Evolutionary conservation across 495 filamentous ascomycete species (phyloP), one percentile per base, ranked within the genome.

Genomic region (Aspergillus funiculosus): DNA sequence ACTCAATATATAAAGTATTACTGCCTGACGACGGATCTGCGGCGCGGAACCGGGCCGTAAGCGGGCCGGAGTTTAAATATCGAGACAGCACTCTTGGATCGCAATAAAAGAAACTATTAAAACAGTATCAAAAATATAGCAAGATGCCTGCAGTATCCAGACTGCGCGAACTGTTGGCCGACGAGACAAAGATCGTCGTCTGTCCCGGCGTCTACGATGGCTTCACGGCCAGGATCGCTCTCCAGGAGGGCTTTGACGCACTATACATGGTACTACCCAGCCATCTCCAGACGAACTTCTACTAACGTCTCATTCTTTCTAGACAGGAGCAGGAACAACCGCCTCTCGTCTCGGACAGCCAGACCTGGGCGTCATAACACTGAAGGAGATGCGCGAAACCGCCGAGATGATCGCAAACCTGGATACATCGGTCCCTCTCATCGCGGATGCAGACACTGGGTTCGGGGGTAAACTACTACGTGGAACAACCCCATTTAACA

Each of bases 391-490:
- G 69, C 63, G 64, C 13, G 56, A 59, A 52, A 68, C 70, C 39
- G 68, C 66, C 17, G 66, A 69, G 34, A 73, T 65, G 63, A 53
- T 73, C 29, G 58, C 63, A 1, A 70, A 69, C 36, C 59, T 73
- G 20, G 62, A 58, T 8, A 63, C 64, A 0, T 46, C 37, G 24
- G 67, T 70, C 14, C 80, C 81, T 2, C 59, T 87, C 4, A 85
- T 87, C 53, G 81, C 82, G 42, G 83, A 87, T 54, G 81, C 79
- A 21, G 83, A 88, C 61, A 82, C 79, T 19, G 80, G 80, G 27
- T 83, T 77, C 56, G 80, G 80, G 46, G 80, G n/a, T n/a, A n/a
- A n/a, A n/a, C n/a, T n/a, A n/a, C n/a, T n/a, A n/a, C n/a, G n/a
- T n/a, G n/a, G n/a, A n/a, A n/a, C n/a, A n/a, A n/a, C n/a, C n/a